A percentile compares a stretch with the other conserved stretches of the same genome.
phyloP scores from a whole-genome alignment of 768 basidiomycete species.

The Rhizopogon salebrosus region DNA sequence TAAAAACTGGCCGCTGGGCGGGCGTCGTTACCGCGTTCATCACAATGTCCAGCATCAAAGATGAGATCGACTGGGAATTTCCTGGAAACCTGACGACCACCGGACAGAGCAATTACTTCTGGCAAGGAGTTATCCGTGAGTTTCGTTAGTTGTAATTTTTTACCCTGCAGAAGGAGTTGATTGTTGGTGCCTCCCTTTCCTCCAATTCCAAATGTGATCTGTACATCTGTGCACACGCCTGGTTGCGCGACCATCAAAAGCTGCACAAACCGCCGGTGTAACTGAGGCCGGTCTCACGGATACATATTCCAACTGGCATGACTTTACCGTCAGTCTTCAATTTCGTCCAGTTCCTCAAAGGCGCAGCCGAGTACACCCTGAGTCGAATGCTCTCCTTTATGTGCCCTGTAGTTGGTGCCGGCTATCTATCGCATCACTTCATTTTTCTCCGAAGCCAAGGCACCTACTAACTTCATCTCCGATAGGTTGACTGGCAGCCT shows the following conservation, averaged over 20 bases:
- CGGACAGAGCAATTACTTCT: conserved; percentile 80
- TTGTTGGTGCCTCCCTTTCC: neutral
- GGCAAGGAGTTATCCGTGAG: conserved; percentile 68
- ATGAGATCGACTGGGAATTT: conserved; percentile 88
- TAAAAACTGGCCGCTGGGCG: conserved; percentile 75
- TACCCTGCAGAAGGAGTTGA: neutral
- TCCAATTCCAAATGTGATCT: neutral
- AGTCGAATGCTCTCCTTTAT: neutral
- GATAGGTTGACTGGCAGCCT: conserved; percentile 78
- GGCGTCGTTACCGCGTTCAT: conserved; percentile 85
- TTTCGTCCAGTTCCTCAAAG: neutral
- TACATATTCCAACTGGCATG: conserved; percentile 68
- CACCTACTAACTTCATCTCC: neutral
- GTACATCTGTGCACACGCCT: neutral
- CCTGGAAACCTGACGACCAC: conserved; percentile 56
- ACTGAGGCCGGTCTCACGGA: conserved; percentile 47
- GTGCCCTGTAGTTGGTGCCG: neutral
- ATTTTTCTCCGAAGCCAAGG: neutral
- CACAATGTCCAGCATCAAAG: conserved; percentile 79
- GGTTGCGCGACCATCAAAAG: conserved; percentile 1
- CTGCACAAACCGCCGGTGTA: conserved; percentile 43
- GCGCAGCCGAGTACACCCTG: no score
- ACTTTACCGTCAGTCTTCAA: conserved; percentile 57
- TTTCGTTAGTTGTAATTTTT: conserved; percentile 3
- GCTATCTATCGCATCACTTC: neutral